Evolutionary conservation across 129 eudicot species (phyloP).

Genomic region (Lonicera japonica): DNA sequence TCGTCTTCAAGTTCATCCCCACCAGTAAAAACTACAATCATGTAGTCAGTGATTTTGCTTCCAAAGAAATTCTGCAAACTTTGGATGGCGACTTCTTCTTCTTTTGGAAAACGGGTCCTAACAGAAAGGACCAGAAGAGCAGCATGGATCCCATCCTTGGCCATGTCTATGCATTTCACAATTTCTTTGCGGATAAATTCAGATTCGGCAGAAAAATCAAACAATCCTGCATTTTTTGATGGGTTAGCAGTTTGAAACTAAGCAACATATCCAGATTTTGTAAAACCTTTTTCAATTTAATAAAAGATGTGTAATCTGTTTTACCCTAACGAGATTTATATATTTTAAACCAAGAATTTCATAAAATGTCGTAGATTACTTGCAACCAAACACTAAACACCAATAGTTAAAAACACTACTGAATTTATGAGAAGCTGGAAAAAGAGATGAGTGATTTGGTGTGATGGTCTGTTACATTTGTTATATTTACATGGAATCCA

Average conservation of each 20-base stretch:
- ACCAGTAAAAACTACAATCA: conserved; percentile 81
- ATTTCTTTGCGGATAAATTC: conserved; percentile 73
- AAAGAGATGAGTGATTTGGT: too few relatives aligned
- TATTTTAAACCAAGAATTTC: too few relatives aligned
- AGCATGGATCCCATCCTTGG: conserved; percentile 90
- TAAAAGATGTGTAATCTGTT: too few relatives aligned
- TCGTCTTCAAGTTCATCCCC: conserved; percentile 89
- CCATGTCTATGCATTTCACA: conserved; percentile 83
- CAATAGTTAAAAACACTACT: too few relatives aligned
- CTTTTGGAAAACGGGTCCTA: conserved; percentile 59
- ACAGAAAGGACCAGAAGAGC: conserved; percentile 63
- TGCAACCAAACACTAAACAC: too few relatives aligned
- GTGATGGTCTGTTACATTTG: too few relatives aligned
- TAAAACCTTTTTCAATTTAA: too few relatives aligned
- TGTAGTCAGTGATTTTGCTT: conserved; percentile 56
- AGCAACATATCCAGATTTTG: background rate
- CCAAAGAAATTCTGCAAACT: conserved; percentile 68
- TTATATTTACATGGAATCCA: too few relatives aligned
- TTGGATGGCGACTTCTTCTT: conserved; percentile 58
- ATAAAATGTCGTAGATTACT: too few relatives aligned
- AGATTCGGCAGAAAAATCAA: conserved; percentile 58
- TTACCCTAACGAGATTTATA: too few relatives aligned
- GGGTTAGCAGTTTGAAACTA: conserved; percentile 2
- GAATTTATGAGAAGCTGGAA: too few relatives aligned
- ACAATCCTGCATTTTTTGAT: conserved; percentile 42